These are phyloP conservation scores for Chlamydomonas reinhardtii DNA, from an alignment of 163 green algal genomes.

Conservation along the genomic window DNA sequence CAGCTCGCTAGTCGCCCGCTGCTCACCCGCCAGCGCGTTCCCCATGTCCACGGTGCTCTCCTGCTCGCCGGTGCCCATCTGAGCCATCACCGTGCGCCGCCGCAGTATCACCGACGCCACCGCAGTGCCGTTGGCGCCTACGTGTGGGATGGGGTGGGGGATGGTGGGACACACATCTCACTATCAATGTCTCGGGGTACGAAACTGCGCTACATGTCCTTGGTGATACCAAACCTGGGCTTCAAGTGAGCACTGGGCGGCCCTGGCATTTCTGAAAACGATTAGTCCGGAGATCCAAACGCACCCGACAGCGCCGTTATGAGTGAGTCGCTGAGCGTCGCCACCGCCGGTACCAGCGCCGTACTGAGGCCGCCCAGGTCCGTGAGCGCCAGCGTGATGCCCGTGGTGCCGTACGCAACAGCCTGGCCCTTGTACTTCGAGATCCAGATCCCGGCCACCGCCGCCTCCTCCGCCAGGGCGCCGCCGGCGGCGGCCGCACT, in stretches of 20 bases:
- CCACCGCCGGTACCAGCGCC: constrained; percentile 2
- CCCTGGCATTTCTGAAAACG: too few relatives aligned
- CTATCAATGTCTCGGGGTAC: too few relatives aligned
- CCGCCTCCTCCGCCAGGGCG: background rate
- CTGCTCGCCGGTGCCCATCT: constrained; percentile 29
- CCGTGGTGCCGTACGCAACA: constrained; percentile 23
- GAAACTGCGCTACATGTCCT: too few relatives aligned
- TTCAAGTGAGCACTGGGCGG: too few relatives aligned
- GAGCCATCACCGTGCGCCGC: constrained; percentile 21
- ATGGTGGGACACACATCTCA: too few relatives aligned
- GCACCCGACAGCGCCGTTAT: background rate
- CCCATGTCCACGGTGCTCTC: constrained; percentile 27
- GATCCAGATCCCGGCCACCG: constrained; percentile 27
- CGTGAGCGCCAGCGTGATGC: constrained; percentile 35
- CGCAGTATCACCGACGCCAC: background rate
- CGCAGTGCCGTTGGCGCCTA: background rate
- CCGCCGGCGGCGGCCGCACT: background rate
- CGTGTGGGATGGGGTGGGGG: too few relatives aligned
- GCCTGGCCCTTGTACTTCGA: constrained; percentile 23
- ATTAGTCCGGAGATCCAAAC: too few relatives aligned
- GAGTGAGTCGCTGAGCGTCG: background rate
- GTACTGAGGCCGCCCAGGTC: background rate
- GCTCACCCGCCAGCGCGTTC: constrained; percentile 10
- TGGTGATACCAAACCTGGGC: too few relatives aligned
- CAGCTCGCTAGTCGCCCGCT: too few relatives aligned